These are phyloP conservation scores for Garcia nutans DNA, from an alignment of 345 rosid genomes.

Conservation along the genomic window DNA sequence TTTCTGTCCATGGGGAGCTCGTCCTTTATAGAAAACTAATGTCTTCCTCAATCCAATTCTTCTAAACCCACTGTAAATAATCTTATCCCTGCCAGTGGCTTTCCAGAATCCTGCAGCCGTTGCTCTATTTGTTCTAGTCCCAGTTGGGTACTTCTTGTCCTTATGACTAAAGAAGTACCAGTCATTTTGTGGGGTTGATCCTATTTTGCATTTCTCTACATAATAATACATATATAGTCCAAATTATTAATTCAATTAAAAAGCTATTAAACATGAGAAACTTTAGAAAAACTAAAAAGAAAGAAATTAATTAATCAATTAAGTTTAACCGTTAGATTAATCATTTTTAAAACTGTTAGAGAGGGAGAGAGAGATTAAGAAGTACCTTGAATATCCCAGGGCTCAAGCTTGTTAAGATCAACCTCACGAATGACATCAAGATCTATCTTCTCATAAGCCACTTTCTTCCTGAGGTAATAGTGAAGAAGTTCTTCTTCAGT, in stretches of 20 bases:
- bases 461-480: constrained; percentile 89
- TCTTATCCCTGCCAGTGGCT: constrained; percentile 97
- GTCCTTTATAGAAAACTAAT: constrained; percentile 82
- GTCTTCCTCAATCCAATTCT: constrained; percentile 94
- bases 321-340: too few relatives aligned
- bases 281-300: not conserved
- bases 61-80: constrained; percentile 60
- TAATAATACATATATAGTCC: not conserved
- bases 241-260: too few relatives aligned
- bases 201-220: constrained; percentile 87
- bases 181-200: constrained; percentile 89
- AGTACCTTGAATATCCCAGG: constrained; percentile 98
- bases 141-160: constrained; percentile 96
- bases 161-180: constrained; percentile 99
- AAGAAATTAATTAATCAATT: not conserved
- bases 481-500: constrained; percentile 97
- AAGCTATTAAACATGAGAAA: too few relatives aligned
- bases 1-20: constrained; percentile 97
- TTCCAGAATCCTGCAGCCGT: constrained; percentile 97
- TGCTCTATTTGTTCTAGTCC: constrained; percentile 92
- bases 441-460: constrained; percentile 76
- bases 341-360: too few relatives aligned
- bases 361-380: not conserved
- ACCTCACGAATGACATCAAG: constrained; percentile 97
- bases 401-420: constrained; percentile 98